Evolutionary conservation across 345 rosid species (phyloP).

Genomic region (Populus euphratica): DNA sequence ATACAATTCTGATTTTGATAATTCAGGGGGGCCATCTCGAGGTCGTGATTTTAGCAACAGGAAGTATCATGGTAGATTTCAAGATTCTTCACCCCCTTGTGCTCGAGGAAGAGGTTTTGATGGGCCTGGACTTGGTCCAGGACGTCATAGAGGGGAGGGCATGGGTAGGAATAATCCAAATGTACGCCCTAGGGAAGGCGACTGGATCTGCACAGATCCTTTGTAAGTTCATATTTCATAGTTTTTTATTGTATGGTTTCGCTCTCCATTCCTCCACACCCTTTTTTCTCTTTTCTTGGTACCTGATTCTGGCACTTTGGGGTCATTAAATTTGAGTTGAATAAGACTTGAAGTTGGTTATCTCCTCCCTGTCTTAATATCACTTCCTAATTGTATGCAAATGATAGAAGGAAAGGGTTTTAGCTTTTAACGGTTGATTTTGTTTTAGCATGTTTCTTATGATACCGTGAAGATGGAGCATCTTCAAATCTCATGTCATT

Average conservation of each 20-base stretch:
- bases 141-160: constrained; percentile 48
- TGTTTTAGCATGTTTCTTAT: background rate
- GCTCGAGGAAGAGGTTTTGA: constrained; percentile 64
- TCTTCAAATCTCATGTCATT: background rate
- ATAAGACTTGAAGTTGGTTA: background rate
- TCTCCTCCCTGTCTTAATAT: too few relatives aligned
- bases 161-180: constrained; percentile 56
- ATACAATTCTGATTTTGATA: constrained; percentile 57
- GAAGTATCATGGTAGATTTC: constrained; percentile 67
- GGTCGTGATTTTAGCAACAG: constrained; percentile 49
- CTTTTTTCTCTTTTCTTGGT: background rate
- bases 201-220: constrained; percentile 74
- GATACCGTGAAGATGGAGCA: background rate
- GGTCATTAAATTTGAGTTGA: background rate
- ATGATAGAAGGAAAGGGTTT: background rate
- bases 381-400: background rate
- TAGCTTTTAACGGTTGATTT: background rate
- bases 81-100: constrained; percentile 62
- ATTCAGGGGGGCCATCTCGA: constrained; percentile 42
- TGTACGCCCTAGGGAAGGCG: constrained; percentile 91
- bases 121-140: constrained; percentile 60
- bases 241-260: background rate
- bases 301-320: background rate
- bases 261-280: background rate
- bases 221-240: constrained; percentile 39